These are phyloP conservation scores for Colletotrichum sp. DNA, from an alignment of 2,329 filamentous ascomycete genomes.

Conservation along the genomic window DNA sequence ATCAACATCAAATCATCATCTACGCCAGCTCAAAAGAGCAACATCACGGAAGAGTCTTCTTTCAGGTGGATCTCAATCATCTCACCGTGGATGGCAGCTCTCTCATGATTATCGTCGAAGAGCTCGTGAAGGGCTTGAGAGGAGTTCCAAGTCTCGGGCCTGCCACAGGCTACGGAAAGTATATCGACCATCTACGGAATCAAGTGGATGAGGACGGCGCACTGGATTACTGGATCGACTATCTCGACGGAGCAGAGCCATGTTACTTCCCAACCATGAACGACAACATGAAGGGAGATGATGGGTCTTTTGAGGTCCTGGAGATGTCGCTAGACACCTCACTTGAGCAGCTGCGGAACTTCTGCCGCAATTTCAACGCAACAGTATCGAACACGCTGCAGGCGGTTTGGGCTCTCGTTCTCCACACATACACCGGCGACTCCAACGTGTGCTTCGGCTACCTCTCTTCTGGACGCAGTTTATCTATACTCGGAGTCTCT, in stretches of 20 bases:
- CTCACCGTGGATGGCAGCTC: constrained; percentile 11
- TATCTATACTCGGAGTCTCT: background rate
- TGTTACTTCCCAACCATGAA: constrained; percentile 24
- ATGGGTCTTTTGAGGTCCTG: background rate
- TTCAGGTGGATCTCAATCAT: constrained; percentile 12
- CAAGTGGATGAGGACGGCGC: constrained; percentile 10
- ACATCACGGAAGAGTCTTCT: background rate
- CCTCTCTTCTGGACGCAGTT: constrained; percentile 2
- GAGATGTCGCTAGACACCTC: background rate
- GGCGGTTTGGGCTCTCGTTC: constrained; percentile 4
- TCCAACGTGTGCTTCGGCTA: constrained; percentile 8
- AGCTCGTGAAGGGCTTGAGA: background rate
- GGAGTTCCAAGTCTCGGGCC: background rate
- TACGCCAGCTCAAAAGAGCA: background rate
- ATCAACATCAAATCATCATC: background rate
- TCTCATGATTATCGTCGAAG: background rate
- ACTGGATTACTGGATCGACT: constrained; percentile 25
- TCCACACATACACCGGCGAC: background rate
- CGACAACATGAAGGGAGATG: background rate
- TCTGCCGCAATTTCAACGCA: background rate
- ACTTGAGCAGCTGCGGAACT: background rate
- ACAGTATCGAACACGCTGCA: background rate
- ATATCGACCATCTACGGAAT: constrained; percentile 22
- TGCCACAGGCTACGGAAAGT: constrained; percentile 19
- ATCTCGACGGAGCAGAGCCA: constrained; percentile 21